Evolutionary conservation across 352 stramenopile genomes (phyloP).

Genomic region (Globisporangium cylindrosporum): DNA sequence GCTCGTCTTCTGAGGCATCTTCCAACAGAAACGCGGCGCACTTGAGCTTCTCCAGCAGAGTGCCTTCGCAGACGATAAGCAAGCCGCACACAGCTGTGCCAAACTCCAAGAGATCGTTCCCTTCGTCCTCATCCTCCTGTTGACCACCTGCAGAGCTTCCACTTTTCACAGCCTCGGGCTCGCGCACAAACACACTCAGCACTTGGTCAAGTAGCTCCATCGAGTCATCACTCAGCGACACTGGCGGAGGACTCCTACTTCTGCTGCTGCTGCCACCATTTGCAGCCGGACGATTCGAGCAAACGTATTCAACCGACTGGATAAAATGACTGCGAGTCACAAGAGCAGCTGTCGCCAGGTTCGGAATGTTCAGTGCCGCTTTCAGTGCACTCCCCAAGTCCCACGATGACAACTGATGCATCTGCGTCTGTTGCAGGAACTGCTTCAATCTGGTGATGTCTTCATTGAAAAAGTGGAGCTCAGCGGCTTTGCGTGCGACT

Average conservation of each 20-base stretch:
- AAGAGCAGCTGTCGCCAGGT: slow-evolving; percentile 25
- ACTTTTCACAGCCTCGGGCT: slow-evolving; percentile 30
- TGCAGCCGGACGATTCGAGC: slow-evolving; percentile 13
- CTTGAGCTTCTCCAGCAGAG: slow-evolving; percentile 53
- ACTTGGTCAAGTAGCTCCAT: slow-evolving; percentile 62
- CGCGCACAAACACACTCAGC: slow-evolving; percentile 60
- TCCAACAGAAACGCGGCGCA: slow-evolving; percentile 40
- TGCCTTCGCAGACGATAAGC: slow-evolving; percentile 65
- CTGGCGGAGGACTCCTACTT: slow-evolving; percentile 8
- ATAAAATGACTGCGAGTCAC: slow-evolving; percentile 51
- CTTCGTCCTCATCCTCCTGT: slow-evolving; percentile 34
- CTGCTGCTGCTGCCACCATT: slow-evolving; percentile 11
- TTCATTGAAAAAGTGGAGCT: slow-evolving; percentile 84
- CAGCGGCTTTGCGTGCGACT: slow-evolving; percentile 56
- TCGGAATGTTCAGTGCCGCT: slow-evolving; percentile 22
- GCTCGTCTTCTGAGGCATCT: slow-evolving; percentile 28
- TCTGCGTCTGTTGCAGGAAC: slow-evolving; percentile 64
- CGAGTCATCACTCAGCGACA: slow-evolving; percentile 55
- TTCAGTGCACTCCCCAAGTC: slow-evolving; percentile 37
- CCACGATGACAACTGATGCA: slow-evolving; percentile 46
- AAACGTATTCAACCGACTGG: slow-evolving; percentile 48
- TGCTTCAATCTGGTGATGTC: slow-evolving; percentile 61
- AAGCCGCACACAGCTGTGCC: slow-evolving; percentile 55
- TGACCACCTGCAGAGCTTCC: slow-evolving; percentile 11
- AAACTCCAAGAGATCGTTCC: slow-evolving; percentile 52